Base-by-base conservation (phyloP, 2,329 filamentous ascomycete genomes). In the Colletotrichum navitas region DNA sequence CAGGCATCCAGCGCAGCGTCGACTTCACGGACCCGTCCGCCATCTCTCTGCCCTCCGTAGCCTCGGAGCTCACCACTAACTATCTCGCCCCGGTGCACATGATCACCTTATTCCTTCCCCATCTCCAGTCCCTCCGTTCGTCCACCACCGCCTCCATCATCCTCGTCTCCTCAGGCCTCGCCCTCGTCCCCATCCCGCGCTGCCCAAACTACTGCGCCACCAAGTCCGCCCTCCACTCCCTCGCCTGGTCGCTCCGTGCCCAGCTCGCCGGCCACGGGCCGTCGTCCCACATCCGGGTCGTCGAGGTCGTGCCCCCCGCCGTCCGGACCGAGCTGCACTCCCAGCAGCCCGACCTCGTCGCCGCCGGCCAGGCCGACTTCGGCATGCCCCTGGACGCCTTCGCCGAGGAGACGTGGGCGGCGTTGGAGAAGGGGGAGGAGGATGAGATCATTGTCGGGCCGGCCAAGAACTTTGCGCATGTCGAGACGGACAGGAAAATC, bases 181-280 rank as follows among this genome's bases (percentile, higher is more conserved):
- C 82, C 11, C 77, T 88, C 12, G 79, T 88, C 14, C 87, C 86
- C 0, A 79, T 83, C 1, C 77, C 80, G n/a, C 77, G 79, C 0
- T 82, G 85, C 74, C 81, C 83, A 1, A 86, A 84, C 45, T 89
- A 89, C 80, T 87, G 83, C 63, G 85, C 85, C 2, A 84, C 84
- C 14, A 89, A 89, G 75, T 83, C 86, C 0, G 87, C 87, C 3
- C 76, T 89, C 47, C 85, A 87, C 74, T 79, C 80, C 5, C 86
- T 86, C 62, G 75, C 81, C 32, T 80, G 86, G 69, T 83, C 81
- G 52, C 75, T 86, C 24, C 79, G 85, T 7, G 79, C 83, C 63
- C 81, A 86, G 76, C 78, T 88, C 24, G 73, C 74, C 11, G 74
- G 74, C 12, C 80, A 68, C n/a, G 26, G 76, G 14, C 68, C 73